Percentiles rank a stretch among this genome's conserved stretches.
Conservation (phyloP, 257 asterid genomes). For the Solanum sitiens region DNA sequence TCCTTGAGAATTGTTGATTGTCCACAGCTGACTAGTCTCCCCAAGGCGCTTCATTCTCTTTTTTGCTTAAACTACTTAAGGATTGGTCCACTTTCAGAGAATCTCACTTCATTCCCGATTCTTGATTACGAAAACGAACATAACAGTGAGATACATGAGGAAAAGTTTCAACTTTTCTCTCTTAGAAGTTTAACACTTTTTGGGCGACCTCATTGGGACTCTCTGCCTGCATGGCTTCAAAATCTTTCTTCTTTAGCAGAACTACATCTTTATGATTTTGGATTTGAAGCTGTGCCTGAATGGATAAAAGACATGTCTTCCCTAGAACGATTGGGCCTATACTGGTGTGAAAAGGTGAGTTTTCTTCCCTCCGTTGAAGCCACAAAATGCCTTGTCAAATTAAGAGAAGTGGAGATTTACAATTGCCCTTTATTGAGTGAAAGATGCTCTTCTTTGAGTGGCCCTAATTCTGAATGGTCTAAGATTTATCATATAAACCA, state of each 20-base stretch:
- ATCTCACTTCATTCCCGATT: neutral
- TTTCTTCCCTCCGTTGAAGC: constrained; percentile 3
- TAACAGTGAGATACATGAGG: neutral
- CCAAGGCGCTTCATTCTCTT: neutral
- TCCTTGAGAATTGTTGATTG: neutral
- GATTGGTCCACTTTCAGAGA: neutral
- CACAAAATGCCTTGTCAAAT: neutral
- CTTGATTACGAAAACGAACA: neutral
- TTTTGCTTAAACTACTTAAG: neutral
- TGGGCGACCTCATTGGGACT: neutral
- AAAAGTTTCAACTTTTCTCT: neutral
- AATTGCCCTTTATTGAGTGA: neutral
- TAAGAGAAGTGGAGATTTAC: neutral
- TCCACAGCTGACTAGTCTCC: neutral
- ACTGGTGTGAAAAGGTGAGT: neutral
- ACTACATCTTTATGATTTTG: neutral
- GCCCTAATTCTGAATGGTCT: neutral
- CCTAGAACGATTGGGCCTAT: neutral
- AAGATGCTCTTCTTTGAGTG: neutral
- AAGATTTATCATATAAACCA: neutral
- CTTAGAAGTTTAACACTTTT: neutral
- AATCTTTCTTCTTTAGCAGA: neutral
- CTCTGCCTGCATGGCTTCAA: neutral
- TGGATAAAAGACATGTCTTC: neutral
- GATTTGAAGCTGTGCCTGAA: neutral